Base-by-base conservation (phyloP, 202 grass and related monocot genomes). In the Tripidium arundinaceum region DNA sequence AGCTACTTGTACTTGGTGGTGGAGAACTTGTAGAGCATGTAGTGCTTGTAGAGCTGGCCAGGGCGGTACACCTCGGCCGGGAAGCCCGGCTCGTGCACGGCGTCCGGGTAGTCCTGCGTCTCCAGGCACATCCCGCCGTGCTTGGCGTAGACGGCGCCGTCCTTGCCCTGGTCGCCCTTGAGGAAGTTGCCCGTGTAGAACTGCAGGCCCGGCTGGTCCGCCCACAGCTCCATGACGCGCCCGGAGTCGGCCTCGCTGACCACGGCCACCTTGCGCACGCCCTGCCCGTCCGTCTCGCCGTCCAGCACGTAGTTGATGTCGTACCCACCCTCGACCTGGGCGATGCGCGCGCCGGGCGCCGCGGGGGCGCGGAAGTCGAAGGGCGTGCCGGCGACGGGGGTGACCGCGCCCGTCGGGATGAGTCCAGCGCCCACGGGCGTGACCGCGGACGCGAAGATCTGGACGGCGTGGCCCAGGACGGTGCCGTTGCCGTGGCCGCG, bases 21-120 rank as follows among this genome's bases (percentile, higher is more conserved):
- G 0, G 95, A 89, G 82, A 94, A 98, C 81, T 94, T 94, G 79
- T 91, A 94, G 70, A 91, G 57, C 92, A 94, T 98, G 62, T 89
- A 83, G 85, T 98, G 92, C 84, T 93, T 84, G 75, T 98, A 94
- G 26, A 84, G 74, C 26, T 94, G 83, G 0, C 86, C 90, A 0
- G 81, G 85, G 15, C 75, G 50, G 65, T 98, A 98, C 12, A 98
- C 79, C 86, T 94, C 90, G 1, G 21, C n/a, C 8, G 95, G 92
- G 63, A 95, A 98, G 24, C 50, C 83, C 0, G 86, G 68, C 8
- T 91, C 78, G 39, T 98, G 84, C 16, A 98, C 84, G 46, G 95
- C 90, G 78, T 98, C 90, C 0, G 92, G 95, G 62, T 42, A 98
- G 68, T 91, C 86, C 82, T 94, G 95, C 19, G 92, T 93, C 81